Percentiles rank a stretch among this genome's conserved stretches.
phyloP scores from a whole-genome alignment of 345 rosid species.

The Erysimum cheiranthoides region DNA sequence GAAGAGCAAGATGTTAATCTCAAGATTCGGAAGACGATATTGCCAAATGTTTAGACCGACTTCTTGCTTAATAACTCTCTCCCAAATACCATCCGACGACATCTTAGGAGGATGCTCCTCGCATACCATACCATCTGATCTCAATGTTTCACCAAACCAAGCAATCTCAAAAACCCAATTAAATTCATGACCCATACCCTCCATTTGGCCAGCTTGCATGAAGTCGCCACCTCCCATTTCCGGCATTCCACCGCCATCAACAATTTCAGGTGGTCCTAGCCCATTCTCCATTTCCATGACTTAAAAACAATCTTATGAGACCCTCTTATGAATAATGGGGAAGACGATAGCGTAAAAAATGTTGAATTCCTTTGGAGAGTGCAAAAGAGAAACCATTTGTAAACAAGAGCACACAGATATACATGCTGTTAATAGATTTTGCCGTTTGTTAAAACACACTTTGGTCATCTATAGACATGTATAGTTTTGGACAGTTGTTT shows the following conservation, averaged over 20 bases:
- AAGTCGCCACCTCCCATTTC: not conserved
- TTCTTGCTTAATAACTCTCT: not conserved
- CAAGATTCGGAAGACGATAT: constrained; percentile 40
- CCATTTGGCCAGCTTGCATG: accelerated
- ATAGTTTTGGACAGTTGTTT: not conserved
- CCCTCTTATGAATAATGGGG: constrained; percentile 8
- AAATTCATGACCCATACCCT: not conserved
- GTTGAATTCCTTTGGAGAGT: not conserved
- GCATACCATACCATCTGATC: constrained; percentile 1
- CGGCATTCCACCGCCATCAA: not conserved
- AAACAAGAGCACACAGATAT: constrained; percentile 15
- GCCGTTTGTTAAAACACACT: constrained; percentile 10
- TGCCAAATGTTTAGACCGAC: constrained; percentile 24
- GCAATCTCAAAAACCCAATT: not conserved
- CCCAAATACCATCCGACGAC: constrained; percentile 47
- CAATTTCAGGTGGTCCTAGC: too few relatives aligned
- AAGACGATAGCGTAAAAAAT: not conserved
- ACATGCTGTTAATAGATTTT: constrained; percentile 32
- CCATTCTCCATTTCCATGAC: constrained; percentile 22
- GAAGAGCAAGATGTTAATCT: constrained; percentile 27
- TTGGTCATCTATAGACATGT: constrained; percentile 21
- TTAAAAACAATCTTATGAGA: not conserved
- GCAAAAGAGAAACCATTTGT: constrained; percentile 16
- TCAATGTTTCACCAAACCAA: constrained; percentile 28
- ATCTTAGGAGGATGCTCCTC: constrained; percentile 43